Evolutionary conservation across 495 filamentous ascomycete genomes (phyloP).

Genomic region (Annulohypoxylon moriforme): DNA sequence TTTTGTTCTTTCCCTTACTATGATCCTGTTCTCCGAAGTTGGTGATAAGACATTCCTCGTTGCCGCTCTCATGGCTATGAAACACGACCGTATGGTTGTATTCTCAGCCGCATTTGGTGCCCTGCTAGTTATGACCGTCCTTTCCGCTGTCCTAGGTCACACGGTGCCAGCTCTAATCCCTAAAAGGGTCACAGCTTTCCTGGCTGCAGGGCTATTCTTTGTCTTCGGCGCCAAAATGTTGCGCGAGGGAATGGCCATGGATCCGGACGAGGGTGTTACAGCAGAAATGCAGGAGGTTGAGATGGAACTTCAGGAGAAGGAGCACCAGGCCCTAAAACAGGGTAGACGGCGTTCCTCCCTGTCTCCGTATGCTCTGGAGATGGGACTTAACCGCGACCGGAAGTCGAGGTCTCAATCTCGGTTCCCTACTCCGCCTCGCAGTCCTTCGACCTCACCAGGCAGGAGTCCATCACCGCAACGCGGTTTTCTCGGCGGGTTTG

Average conservation of each 20-base stretch:
- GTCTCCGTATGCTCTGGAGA: slow-evolving; percentile 73
- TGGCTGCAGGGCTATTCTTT: slow-evolving; percentile 86
- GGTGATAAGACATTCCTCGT: slow-evolving; percentile 99
- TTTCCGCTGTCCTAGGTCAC: slow-evolving; percentile 96
- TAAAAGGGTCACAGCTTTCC: slow-evolving; percentile 85
- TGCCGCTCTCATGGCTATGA: slow-evolving; percentile 98
- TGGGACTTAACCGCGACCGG: slow-evolving; percentile 65
- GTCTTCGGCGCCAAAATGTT: slow-evolving; percentile 89
- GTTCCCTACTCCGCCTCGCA: slow-evolving; percentile 68
- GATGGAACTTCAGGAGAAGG: slow-evolving; percentile 93
- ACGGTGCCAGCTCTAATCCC: slow-evolving; percentile 92
- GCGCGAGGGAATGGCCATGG: slow-evolving; percentile 89
- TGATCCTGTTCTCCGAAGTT: slow-evolving; percentile 98
- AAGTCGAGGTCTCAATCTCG: slow-evolving; percentile 70
- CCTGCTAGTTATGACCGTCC: slow-evolving; percentile 90
- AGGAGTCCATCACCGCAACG: slow-evolving; percentile 57
- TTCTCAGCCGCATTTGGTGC: slow-evolving; percentile 95
- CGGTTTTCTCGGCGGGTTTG: slow-evolving; percentile 53
- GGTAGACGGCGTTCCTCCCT: slow-evolving; percentile 65
- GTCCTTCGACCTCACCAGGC: slow-evolving; percentile 69
- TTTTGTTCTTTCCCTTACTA: slow-evolving; percentile 89
- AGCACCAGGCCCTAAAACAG: slow-evolving; percentile 70
- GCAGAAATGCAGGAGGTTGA: slow-evolving; percentile 99
- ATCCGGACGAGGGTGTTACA: slow-evolving; percentile 84
- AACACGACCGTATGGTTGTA: slow-evolving; percentile 90